phyloP scores from a whole-genome alignment of 768 basidiomycete species.

The Mycena maculata region DNA sequence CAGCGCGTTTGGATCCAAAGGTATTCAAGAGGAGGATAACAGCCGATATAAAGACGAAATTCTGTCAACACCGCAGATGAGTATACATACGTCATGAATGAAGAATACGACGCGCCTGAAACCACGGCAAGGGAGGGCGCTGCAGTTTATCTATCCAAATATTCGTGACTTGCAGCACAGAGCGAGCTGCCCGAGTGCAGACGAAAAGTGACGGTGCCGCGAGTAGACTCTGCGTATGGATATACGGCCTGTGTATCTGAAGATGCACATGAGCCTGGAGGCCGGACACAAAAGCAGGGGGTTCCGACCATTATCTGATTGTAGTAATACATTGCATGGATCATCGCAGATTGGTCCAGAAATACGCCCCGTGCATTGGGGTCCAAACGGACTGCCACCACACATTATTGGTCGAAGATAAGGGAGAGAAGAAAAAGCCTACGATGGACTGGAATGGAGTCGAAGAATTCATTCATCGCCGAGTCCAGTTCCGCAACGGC shows the following conservation, averaged over 20 bases:
- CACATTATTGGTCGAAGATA: too few species aligned
- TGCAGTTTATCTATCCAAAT: neutral
- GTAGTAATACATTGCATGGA: conserved; percentile 55
- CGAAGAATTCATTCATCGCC: conserved; percentile 62
- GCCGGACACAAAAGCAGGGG: conserved; percentile 62
- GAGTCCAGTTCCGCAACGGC: conserved; percentile 64
- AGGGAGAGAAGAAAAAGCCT: conserved; percentile 13
- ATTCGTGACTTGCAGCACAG: neutral
- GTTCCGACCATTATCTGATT: conserved; percentile 57
- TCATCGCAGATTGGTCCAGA: conserved; percentile 55
- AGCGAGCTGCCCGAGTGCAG: conserved; percentile 2
- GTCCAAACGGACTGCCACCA: conserved; percentile 49
- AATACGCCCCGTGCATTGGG: conserved; percentile 41
- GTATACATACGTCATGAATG: neutral
- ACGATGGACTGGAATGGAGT: conserved; percentile 60
- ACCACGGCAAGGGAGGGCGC: neutral
- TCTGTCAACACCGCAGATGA: conserved; percentile 11
- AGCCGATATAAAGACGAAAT: conserved; percentile 21
- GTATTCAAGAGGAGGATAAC: conserved; percentile 23
- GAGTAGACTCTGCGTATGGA: conserved; percentile 9
- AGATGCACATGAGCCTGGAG: neutral
- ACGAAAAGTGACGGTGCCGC: conserved; percentile 24
- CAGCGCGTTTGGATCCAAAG: conserved; percentile 19
- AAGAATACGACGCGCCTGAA: neutral
- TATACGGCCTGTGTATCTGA: conserved; percentile 39